Evolutionary conservation across 345 rosid genomes (phyloP).

Genomic region (Populus nigra): DNA sequence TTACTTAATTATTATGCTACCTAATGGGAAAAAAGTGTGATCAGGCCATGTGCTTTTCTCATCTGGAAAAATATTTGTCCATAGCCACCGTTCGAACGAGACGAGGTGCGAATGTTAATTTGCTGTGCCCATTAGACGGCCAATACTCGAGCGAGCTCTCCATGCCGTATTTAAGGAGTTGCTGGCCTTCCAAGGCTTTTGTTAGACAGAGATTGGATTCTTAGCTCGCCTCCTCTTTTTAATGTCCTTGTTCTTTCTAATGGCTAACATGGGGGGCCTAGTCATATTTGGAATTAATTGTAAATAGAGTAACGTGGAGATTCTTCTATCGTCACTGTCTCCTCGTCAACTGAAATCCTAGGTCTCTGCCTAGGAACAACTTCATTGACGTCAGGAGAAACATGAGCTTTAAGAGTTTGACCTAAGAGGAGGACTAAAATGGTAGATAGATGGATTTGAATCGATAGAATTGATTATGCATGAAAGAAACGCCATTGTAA

Average conservation of each 20-base stretch:
- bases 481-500: background rate
- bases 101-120: background rate
- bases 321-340: background rate
- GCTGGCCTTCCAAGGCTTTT: background rate
- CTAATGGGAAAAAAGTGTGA: background rate
- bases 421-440: background rate
- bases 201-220: background rate
- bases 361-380: background rate
- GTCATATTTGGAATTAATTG: background rate
- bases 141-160: background rate
- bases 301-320: background rate
- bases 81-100: background rate
- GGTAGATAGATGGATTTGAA: background rate
- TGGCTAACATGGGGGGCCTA: background rate
- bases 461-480: background rate
- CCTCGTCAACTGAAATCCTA: background rate
- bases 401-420: background rate
- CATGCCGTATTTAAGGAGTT: background rate
- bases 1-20: background rate
- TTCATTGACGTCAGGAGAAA: background rate
- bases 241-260: too few species aligned
- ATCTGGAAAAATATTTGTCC: background rate
- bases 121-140: background rate
- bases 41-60: background rate
- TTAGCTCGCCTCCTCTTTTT: too few species aligned